These are phyloP conservation scores for Suhomyces canberraensis DNA, from an alignment of 805 yeast genomes.

Conservation along the genomic window DNA sequence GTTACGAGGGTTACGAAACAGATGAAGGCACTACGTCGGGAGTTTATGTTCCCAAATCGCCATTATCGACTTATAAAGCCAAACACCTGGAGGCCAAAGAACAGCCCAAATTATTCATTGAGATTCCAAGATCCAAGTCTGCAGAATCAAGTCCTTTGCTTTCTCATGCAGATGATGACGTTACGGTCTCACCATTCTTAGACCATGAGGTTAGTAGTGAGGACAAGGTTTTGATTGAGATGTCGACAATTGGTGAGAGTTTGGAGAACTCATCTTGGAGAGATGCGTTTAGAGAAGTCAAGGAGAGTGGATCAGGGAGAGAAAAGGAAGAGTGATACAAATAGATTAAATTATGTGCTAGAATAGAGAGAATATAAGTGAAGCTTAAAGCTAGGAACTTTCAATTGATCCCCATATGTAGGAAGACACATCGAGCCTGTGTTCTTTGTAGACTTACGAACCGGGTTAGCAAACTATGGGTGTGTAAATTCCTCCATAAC, in stretches of 20 bases:
- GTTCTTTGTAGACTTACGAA: too few species aligned
- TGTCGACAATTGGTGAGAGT: constrained; percentile 22
- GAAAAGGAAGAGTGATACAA: too few species aligned
- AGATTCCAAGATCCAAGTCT: constrained; percentile 11
- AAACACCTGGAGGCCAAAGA: constrained; percentile 6
- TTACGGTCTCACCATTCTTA: constrained; percentile 12
- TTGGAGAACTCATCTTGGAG: constrained; percentile 26
- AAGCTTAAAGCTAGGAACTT: too few species aligned
- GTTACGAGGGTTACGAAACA: too few species aligned
- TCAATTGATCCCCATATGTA: too few species aligned
- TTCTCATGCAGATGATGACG: constrained; percentile 8
- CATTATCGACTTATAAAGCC: constrained; percentile 20
- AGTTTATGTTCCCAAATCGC: constrained; percentile 30
- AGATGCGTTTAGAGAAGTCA: constrained; percentile 21
- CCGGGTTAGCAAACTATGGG: too few species aligned
- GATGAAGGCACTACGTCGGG: constrained; percentile 17
- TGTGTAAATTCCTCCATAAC: too few species aligned
- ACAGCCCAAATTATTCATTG: constrained; percentile 17
- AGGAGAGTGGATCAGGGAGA: too few species aligned
- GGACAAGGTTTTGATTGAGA: constrained; percentile 12
- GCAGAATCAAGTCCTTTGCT: not conserved
- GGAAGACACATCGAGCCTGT: too few species aligned
- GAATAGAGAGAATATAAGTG: too few species aligned
- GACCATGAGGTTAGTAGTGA: constrained; percentile 6
- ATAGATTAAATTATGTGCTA: too few species aligned